Base-by-base conservation (phyloP, 345 rosid species). In the Citrus maxima region DNA sequence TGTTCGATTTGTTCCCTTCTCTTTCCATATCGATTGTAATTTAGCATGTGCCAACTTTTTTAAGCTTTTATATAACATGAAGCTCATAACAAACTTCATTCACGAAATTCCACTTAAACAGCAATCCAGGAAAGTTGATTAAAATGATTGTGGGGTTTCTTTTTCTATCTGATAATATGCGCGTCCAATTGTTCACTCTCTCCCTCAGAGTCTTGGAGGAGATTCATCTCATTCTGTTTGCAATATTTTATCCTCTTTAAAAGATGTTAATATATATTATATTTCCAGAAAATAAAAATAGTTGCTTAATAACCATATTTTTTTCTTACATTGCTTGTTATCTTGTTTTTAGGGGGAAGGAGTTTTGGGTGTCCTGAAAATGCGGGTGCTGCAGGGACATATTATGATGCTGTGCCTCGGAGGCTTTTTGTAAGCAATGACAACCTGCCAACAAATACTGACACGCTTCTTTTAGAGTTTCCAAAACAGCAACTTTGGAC, bases 321-420 rank as follows among this genome's bases (percentile, higher is more conserved):
- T 27, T 30, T 4, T 30, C 67, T 1, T 14, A 55, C 6, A 18
- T 56, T 55, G 25, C 61, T 22, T 75, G 75, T 18, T n/a, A 38
- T 67, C n/a, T 46, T 69, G 6, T 80, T 69, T 84, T 32, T 88
- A 91, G 95, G 95, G 5, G 93, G 93, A 38, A 81, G 81, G 82
- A 91, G 95, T 80, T 64, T 87, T 78, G 89, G 93, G 25, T 91
- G 95, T 79, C 77, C 85, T 28, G 90, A 85, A 62, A 91, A 91
- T 42, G 73, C 93, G 3, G 95, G 95, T n/a, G 95, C 89, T 83
- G 89, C 95, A 12, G 95, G 95, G 70, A 91, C 95, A 63, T 91
- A 84, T 79, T 91, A 85, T 86, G 95, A 91, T 88, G 90, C 93
- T 70, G 91, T 91, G 54, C 95, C 95, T 81, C 89, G 90, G 78